Percentiles rank a stretch among this genome's conserved stretches.
Evolutionary conservation across 306 rosid genomes (phyloP).

Genomic region (Aeschynomene evenia): DNA sequence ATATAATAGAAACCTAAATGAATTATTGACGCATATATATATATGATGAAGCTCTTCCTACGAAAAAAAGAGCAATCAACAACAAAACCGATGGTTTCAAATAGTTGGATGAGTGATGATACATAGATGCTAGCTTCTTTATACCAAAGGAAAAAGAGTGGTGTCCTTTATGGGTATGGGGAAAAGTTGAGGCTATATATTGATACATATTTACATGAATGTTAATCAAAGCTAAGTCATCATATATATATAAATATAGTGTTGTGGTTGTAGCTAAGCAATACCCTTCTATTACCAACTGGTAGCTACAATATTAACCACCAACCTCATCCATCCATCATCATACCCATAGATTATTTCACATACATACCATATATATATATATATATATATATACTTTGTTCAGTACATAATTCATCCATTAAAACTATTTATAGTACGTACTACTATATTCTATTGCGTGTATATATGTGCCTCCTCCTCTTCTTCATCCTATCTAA

Average conservation of each 20-base stretch:
- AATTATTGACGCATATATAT: too few relatives aligned
- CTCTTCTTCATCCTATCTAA: not conserved
- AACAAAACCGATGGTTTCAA: not conserved
- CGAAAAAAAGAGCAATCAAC: not conserved
- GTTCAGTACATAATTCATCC: not conserved
- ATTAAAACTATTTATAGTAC: too few relatives aligned
- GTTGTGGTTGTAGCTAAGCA: slow-evolving; percentile 31
- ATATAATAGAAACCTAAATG: too few relatives aligned
- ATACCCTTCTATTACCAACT: slow-evolving; percentile 44
- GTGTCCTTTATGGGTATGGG: not conserved
- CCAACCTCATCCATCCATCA: too few relatives aligned
- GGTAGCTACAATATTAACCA: slow-evolving; percentile 18
- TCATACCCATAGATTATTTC: slow-evolving; percentile 25
- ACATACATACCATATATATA: too few relatives aligned
- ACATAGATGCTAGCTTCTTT: too few relatives aligned
- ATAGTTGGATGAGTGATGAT: not conserved
- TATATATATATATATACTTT: not conserved
- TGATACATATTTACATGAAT: slow-evolving; percentile 27
- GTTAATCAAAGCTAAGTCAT: slow-evolving; percentile 32
- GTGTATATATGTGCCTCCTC: not conserved
- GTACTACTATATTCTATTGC: too few relatives aligned
- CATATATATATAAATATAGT: too few relatives aligned
- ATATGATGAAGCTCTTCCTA: not conserved
- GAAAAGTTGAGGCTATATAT: not conserved
- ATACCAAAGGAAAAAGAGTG: not conserved